These are phyloP conservation scores for Cystobasidium onofrii DNA, from an alignment of 768 basidiomycete species.

Conservation along the genomic window DNA sequence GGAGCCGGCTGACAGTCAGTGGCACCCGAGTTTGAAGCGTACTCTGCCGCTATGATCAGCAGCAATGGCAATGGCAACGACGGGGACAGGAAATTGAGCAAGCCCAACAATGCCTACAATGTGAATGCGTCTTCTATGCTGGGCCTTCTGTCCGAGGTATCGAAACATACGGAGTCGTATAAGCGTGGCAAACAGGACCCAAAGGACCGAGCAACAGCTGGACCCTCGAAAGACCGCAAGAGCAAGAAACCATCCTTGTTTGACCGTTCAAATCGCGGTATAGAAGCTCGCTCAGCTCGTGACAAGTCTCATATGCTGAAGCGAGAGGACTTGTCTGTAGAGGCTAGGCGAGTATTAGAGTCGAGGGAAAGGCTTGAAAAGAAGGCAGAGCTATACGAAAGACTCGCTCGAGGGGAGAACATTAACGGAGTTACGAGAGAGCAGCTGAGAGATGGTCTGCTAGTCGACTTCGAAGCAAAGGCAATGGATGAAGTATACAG, in stretches of 20 bases:
- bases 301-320: constrained; percentile 24
- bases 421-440: constrained; percentile 35
- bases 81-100: not conserved
- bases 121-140: constrained; percentile 31
- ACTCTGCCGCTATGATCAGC: no score
- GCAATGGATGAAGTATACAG: constrained; percentile 10
- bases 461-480: constrained; percentile 42
- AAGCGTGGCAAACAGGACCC: constrained; percentile 10
- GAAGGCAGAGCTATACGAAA: constrained; percentile 41
- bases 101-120: constrained; percentile 14
- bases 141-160: constrained; percentile 20
- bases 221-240: not conserved
- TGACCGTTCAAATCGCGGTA: constrained; percentile 21
- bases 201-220: not conserved
- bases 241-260: constrained; percentile 13
- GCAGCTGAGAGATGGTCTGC: constrained; percentile 36
- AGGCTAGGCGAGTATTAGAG: constrained; percentile 15
- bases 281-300: constrained; percentile 22
- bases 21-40: no score
- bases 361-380: constrained; percentile 34
- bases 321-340: constrained; percentile 14
- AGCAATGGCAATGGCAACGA: not conserved
- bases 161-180: constrained; percentile 11
- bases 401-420: constrained; percentile 39
- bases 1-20: no score